Evolutionary conservation across 805 yeast genomes (phyloP), one percentile per base, ranked within the genome.

Genomic region (Yarrowia sp.): DNA sequence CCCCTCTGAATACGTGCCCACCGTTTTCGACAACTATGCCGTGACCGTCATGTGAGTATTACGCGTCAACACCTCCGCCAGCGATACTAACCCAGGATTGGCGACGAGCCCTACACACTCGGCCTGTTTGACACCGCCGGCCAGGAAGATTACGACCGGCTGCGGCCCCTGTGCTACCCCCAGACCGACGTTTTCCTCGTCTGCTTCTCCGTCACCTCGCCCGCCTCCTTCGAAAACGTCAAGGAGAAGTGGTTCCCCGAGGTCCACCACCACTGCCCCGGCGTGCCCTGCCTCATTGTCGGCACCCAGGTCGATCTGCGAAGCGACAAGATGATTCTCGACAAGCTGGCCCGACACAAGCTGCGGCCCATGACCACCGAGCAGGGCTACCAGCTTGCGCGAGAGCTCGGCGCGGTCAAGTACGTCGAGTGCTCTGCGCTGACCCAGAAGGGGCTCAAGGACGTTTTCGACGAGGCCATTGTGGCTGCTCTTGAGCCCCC

Each of bases 51-150:
- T 74, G 76, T 55, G 61, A 55, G 61, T 55, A 47, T 16, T 6
- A 24, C 42, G 22, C 44, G 35, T 56, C 56, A 10, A 6, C n/a
- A 27, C 10, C 13, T 38, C 6, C 25, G 42, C 42, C 19, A 38
- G 12, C 14, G n/a, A 18, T 27, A 38, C 61, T 55, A 55, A 55
- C 61, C 22, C 36, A 53, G 61, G 61, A 93, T 93, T 71, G 99
- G 97, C 59, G 98, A 94, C 73, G 98, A 92, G 76, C 98, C 99
- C 51, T 92, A 90, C 74, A 94, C 97, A 16, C 82, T 93, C 70
- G 97, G 98, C n/a, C 80, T 93, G 65, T 93, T 94, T 72, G 99
- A 93, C 79, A 93, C 99, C 33, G 99, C 99, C 27, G 99, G 99
- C 59, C 99, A 93, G 80, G 99, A 93, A 82, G 99, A 93, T 80